These are phyloP conservation scores for Taiozyma sp. DNA, from an alignment of 1,139 yeast genomes.

Conservation along the genomic window DNA sequence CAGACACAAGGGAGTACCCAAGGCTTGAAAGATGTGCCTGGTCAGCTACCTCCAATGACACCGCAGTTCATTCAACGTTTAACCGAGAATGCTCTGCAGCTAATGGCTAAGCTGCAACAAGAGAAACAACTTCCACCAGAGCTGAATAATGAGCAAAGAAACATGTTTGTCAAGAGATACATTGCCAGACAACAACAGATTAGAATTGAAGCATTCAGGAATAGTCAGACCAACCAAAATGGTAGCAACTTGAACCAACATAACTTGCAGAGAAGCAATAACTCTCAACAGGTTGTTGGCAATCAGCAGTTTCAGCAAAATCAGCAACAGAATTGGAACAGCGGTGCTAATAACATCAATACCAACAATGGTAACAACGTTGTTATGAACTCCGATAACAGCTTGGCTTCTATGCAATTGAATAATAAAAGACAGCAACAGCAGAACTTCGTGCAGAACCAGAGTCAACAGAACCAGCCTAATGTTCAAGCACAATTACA, in stretches of 20 bases:
- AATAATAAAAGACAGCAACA: constrained; percentile 18
- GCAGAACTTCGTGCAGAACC: constrained; percentile 3
- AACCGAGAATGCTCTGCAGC: constrained; percentile 32
- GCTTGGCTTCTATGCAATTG: constrained; percentile 12
- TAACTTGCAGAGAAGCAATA: constrained; percentile 10
- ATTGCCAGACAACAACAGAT: constrained; percentile 22
- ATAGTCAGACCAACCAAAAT: constrained; percentile 17
- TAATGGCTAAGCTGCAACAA: constrained; percentile 33
- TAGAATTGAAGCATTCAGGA: constrained; percentile 9
- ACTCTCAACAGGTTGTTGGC: constrained; percentile 9
- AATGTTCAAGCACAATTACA: constrained; percentile 1
- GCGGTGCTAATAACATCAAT: constrained; percentile 8
- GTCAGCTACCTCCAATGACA: constrained; percentile 9
- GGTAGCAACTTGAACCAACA: constrained; percentile 14
- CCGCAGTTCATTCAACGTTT: constrained; percentile 24
- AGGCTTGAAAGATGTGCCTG: neutral
- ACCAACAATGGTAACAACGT: neutral
- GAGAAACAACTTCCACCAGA: constrained; percentile 28
- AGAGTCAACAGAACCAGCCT: constrained; percentile 5
- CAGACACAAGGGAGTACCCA: constrained; percentile 1
- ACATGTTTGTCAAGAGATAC: constrained; percentile 18
- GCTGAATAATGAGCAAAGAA: constrained; percentile 21
- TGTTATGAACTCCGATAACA: neutral
- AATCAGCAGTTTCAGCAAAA: constrained; percentile 21
- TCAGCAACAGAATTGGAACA: constrained; percentile 15